phyloP scores from a whole-genome alignment of 495 filamentous ascomycete species.

The Thermochaetoides thermophila region DNA sequence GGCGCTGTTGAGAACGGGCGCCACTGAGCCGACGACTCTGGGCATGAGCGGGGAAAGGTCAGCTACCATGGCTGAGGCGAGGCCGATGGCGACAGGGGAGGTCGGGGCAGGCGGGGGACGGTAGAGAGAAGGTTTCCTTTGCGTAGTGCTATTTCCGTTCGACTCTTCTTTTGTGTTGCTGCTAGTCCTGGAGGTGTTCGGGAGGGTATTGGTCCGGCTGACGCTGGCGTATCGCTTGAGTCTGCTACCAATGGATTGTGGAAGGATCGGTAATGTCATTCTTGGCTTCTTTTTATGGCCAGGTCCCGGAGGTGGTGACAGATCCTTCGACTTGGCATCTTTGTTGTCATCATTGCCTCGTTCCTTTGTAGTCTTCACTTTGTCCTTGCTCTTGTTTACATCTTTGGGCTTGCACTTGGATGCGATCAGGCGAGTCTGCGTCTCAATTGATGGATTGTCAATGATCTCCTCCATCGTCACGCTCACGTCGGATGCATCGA shows the following conservation, averaged over 20 bases:
- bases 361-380: constrained; percentile 8
- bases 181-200: constrained; percentile 2
- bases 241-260: constrained; percentile 13
- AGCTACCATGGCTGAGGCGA: constrained; percentile 15
- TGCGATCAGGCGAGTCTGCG: constrained; percentile 32
- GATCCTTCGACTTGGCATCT: constrained; percentile 7
- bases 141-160: too few species aligned
- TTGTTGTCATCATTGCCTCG: constrained; percentile 10
- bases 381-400: constrained; percentile 2
- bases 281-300: constrained; percentile 15
- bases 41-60: constrained; percentile 13
- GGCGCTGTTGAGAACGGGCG: too few species aligned
- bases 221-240: constrained; percentile 20
- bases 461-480: constrained; percentile 33
- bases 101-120: constrained; percentile 3
- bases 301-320: neutral
- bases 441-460: constrained; percentile 32
- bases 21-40: constrained; percentile 5
- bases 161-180: too few species aligned
- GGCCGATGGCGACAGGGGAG: constrained; percentile 11
- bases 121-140: neutral
- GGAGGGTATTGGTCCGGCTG: constrained; percentile 8
- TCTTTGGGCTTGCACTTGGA: constrained; percentile 20
- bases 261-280: constrained; percentile 10
- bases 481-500: constrained; percentile 10